Evolutionary conservation across 768 basidiomycete species (phyloP).

Genomic region (Auriscalpium orientale): DNA sequence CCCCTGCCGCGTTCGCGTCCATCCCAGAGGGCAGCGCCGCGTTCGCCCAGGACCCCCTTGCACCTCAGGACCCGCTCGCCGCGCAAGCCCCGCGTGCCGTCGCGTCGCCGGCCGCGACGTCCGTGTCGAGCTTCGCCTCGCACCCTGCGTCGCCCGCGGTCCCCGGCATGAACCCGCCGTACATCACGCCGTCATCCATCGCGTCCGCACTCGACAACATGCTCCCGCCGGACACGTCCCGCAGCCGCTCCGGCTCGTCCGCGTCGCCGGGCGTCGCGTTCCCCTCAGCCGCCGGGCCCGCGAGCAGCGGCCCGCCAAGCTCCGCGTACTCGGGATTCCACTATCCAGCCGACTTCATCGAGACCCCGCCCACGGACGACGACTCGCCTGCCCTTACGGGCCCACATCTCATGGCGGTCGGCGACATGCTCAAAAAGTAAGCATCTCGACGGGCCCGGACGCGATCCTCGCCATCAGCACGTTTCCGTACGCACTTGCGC

Average conservation of each 20-base stretch:
- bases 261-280: constrained; percentile 25
- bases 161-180: constrained; percentile 24
- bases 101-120: constrained; percentile 23
- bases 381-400: constrained; percentile 28
- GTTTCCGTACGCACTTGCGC: neutral
- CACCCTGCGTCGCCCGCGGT: constrained; percentile 27
- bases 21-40: constrained; percentile 7
- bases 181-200: constrained; percentile 25
- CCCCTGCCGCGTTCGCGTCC: constrained; percentile 5
- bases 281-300: constrained; percentile 9
- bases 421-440: constrained; percentile 48
- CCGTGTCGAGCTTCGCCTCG: constrained; percentile 25
- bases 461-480: constrained; percentile 3
- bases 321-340: constrained; percentile 21
- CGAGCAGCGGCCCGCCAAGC: constrained; percentile 19
- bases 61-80: constrained; percentile 20
- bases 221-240: constrained; percentile 12
- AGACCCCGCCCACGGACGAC: constrained; percentile 13
- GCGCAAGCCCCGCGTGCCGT: too few species aligned
- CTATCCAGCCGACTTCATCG: constrained; percentile 20
- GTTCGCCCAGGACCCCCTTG: constrained; percentile 6
- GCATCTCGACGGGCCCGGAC: constrained; percentile 11
- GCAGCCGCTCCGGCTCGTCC: constrained; percentile 26
- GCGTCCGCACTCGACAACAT: constrained; percentile 27
- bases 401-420: constrained; percentile 42